These are phyloP conservation scores for Mrakia hoshinonis DNA, from an alignment of 768 basidiomycete genomes.

Conservation along the genomic window DNA sequence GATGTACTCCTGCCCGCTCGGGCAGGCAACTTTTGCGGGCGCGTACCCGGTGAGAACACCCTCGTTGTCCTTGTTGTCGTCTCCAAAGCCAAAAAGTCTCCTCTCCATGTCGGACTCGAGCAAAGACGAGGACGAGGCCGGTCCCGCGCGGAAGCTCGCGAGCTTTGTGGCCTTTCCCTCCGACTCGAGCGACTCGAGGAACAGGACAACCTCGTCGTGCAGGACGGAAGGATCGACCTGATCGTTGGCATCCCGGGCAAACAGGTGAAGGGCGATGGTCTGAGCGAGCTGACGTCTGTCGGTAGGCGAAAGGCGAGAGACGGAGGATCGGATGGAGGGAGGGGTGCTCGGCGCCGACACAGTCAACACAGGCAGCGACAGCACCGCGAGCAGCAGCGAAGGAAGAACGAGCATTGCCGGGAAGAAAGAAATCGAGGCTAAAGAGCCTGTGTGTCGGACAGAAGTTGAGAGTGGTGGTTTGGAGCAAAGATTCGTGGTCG, in stretches of 20 bases:
- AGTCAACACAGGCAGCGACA: background rate
- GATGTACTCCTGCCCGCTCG: background rate
- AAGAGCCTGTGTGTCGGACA: too few relatives aligned
- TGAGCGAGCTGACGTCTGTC: background rate
- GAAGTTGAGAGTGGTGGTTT: too few relatives aligned
- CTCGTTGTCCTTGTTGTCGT: slow-evolving; percentile 2
- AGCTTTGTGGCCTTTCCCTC: background rate
- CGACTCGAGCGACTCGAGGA: background rate
- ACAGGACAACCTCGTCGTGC: background rate
- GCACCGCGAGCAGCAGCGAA: background rate
- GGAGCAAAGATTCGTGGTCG: too few relatives aligned
- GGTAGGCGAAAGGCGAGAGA: background rate
- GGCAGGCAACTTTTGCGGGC: background rate
- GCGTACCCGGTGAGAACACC: background rate
- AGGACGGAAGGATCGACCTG: background rate
- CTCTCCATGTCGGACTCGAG: background rate
- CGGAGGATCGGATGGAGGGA: background rate
- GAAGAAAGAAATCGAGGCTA: background rate
- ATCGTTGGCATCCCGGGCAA: background rate
- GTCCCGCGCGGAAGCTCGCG: background rate
- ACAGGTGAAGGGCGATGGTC: slow-evolving; percentile 8
- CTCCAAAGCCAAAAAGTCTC: slow-evolving; percentile 10
- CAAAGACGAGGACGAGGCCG: background rate
- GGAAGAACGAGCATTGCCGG: background rate
- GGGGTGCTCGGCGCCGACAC: background rate